Base-by-base conservation (phyloP, 176 grass and related monocot genomes). In the Phoenix dactylifera region DNA sequence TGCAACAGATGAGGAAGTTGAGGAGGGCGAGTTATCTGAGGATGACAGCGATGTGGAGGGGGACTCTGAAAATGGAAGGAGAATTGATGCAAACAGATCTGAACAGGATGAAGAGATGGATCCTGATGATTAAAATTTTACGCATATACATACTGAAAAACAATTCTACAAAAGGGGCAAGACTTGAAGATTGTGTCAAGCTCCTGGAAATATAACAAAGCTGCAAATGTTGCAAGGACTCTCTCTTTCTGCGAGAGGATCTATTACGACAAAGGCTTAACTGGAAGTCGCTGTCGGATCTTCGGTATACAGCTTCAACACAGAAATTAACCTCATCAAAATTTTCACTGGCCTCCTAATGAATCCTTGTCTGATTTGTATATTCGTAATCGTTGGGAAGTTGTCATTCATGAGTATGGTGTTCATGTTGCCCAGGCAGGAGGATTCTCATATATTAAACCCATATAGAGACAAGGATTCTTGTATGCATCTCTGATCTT, bases 21-120 rank as follows among this genome's bases (percentile, higher is more conserved):
- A 98, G 0, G 79, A 89, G 26, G 70, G 62, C 3, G 94, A 93
- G 65, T 72, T 85, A 16, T 79, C 63, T 2, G 82, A 93, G 76
- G 88, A 93, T 71, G 78, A 85, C 48, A 63, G 68, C 22, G 78
- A 67, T 51, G 26, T 50, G 52, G 73, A 80, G 10, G 49, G 1
- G 0, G 88, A 92, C 66, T 85, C 88, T 61, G 84, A 92, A 56
- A 85, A 64, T 78, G 79, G 65, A 39, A 56, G 18, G 28, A 55
- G 5, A 68, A 23, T 74, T 16, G 80, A 81, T 7, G 26, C 18
- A 5, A 98, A 71, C 76, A 79, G 79, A 85, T 73, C 73, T 22
- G 94, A 92, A 28, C 82, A 92, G 67, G 94, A 93, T 3, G 87
- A 98, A 68, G 85, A 93, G 72, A 98, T 93, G 94, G 93, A 98